phyloP scores from a whole-genome alignment of 2,329 filamentous ascomycete species.

The Didymellaceae sp. region DNA sequence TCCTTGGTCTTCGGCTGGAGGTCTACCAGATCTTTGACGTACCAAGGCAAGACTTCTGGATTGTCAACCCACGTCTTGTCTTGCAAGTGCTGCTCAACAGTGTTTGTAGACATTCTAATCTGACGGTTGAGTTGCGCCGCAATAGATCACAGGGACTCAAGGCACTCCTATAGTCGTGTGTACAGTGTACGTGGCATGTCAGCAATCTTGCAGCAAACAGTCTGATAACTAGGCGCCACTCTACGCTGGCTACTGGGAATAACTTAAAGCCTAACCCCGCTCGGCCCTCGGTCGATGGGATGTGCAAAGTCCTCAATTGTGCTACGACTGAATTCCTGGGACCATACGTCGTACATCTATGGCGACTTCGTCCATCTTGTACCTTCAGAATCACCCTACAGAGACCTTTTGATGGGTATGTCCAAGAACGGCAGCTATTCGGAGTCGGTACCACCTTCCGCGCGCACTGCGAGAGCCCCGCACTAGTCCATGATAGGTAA shows the following conservation, averaged over 20 bases:
- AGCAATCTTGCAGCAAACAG: slow-evolving; percentile 4
- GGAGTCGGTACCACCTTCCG: slow-evolving; percentile 22
- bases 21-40: slow-evolving; percentile 36
- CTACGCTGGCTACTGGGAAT: background rate
- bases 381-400: background rate
- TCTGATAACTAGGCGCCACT: slow-evolving; percentile 5
- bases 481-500: background rate
- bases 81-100: slow-evolving; percentile 22
- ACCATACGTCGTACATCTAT: too few relatives aligned
- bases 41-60: slow-evolving; percentile 40
- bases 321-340: background rate
- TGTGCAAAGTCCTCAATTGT: background rate
- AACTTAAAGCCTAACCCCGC: slow-evolving; percentile 12
- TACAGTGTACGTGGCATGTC: background rate
- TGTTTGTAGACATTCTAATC: slow-evolving; percentile 21
- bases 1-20: slow-evolving; percentile 39
- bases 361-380: background rate
- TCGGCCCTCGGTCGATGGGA: background rate
- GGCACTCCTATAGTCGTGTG: background rate
- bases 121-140: background rate
- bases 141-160: too few relatives aligned
- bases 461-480: background rate
- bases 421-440: slow-evolving; percentile 9
- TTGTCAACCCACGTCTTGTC: slow-evolving; percentile 28
- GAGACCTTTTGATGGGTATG: background rate